Base-by-base conservation (phyloP, 495 filamentous ascomycete species). In the Tuber borchii region DNA sequence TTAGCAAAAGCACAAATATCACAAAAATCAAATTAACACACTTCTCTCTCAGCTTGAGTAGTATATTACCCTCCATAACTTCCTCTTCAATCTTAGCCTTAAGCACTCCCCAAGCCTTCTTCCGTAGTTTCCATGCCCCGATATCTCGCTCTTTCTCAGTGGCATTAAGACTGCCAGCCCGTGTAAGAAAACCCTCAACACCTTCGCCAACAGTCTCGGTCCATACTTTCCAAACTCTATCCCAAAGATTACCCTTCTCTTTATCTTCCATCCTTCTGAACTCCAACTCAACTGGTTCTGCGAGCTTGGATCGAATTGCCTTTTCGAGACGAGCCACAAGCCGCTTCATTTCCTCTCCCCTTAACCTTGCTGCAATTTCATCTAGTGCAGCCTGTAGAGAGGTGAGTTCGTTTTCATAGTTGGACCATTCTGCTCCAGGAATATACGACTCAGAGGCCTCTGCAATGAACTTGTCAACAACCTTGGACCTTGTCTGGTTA, bases 31-130 rank as follows among this genome's bases (percentile, higher is more conserved):
- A 65, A 65, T 69, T 51, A 71, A 80, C 81, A 51, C 81, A 82
- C 80, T 97, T 98, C 85, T 99, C 95, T 10, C 95, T 90, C 43
- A 99, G 88, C 84, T 99, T 99, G 75, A 99, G 88, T 12, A 99
- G 85, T 72, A 99, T 88, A 83, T 98, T 99, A 75, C 95, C 94
- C 84, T 98, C 95, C 88, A 94, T 95, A 84, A 98, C 93, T 84
- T 99, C 95, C 83, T 99, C 95, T 34, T 97, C 96, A 79, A 99
- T 93, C 85, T 93, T 97, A 68, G 92, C 90, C 44, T 91, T 88
- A 74, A 99, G 86, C 12, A 94, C 95, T 40, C 90, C 92, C 96
- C 96, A 99, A 46, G 92, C 94, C 86, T 97, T 97, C 75, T 94
- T 89, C 74, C 95, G 89, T 61, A 99, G 85, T 72, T 94, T 87